Evolutionary conservation across 768 basidiomycete species (phyloP).

Genomic region (Macrolepiota fuliginosa): DNA sequence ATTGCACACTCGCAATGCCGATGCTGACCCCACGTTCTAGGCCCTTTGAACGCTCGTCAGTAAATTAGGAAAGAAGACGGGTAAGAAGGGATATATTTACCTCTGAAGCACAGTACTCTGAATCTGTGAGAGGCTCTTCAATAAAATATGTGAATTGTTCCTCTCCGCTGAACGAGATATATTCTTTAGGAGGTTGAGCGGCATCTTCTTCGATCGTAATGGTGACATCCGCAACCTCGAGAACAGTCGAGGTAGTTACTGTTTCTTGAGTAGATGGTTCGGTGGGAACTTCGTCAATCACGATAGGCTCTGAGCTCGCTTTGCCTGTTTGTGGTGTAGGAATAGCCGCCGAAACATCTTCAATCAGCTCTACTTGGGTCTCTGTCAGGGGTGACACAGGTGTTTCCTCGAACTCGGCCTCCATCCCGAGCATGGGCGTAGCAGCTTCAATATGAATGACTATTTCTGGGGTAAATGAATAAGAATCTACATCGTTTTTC

Average conservation of each 20-base stretch:
- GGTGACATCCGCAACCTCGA: not conserved
- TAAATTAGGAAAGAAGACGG: not conserved
- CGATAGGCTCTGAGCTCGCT: not conserved
- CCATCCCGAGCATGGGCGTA: not conserved
- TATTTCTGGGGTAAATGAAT: not conserved
- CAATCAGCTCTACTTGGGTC: not conserved
- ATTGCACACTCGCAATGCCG: not conserved
- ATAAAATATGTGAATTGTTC: slow-evolving; percentile 19
- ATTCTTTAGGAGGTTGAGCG: not conserved
- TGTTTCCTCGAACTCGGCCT: not conserved
- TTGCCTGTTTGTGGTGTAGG: not conserved
- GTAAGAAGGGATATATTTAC: slow-evolving; percentile 20
- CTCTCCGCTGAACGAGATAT: not conserved
- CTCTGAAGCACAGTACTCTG: slow-evolving; percentile 27
- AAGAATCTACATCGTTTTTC: not conserved
- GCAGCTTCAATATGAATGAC: not conserved
- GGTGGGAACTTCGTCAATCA: not conserved
- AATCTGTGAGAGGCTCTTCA: slow-evolving; percentile 28
- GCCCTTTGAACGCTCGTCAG: slow-evolving; percentile 16
- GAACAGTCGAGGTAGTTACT: not conserved
- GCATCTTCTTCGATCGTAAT: not conserved
- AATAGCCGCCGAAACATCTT: not conserved
- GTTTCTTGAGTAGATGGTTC: not conserved
- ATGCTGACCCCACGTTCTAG: slow-evolving; percentile 13
- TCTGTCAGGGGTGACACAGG: not conserved